phyloP scores from a whole-genome alignment of 2,329 filamentous ascomycete species.

The Aureobasidium mangrovei region DNA sequence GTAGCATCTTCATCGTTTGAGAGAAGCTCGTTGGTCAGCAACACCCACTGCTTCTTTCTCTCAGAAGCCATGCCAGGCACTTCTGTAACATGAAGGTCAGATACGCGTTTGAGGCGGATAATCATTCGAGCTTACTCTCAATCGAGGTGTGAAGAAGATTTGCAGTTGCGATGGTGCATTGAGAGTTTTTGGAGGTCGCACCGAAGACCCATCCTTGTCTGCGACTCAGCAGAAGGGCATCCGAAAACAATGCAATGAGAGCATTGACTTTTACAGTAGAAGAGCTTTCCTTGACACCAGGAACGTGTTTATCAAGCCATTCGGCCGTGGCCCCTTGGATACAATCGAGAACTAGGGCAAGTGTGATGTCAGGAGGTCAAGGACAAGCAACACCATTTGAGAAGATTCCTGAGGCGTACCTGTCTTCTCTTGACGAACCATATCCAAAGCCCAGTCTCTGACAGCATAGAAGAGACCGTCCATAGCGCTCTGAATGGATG shows the following conservation, averaged over 20 bases:
- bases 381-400: no score
- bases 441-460: neutral
- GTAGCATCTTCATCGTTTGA: neutral
- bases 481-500: neutral
- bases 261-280: neutral
- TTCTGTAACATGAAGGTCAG: neutral
- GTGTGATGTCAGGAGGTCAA: no score
- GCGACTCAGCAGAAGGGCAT: neutral
- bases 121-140: no score
- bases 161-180: no score
- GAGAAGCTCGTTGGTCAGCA: neutral
- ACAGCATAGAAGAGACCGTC: neutral
- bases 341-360: no score
- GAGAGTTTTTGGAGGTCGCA: neutral
- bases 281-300: neutral
- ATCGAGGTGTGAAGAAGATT: no score
- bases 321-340: neutral
- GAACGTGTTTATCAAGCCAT: neutral
- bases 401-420: neutral
- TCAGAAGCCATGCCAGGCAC: neutral
- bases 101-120: no score
- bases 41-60: neutral
- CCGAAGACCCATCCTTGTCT: neutral
- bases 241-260: neutral
- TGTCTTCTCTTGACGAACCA: neutral